Evolutionary conservation across 116 monocot genomes (phyloP), one percentile per base, ranked within the genome.

Genomic region (Trichopus zeylanicus): DNA sequence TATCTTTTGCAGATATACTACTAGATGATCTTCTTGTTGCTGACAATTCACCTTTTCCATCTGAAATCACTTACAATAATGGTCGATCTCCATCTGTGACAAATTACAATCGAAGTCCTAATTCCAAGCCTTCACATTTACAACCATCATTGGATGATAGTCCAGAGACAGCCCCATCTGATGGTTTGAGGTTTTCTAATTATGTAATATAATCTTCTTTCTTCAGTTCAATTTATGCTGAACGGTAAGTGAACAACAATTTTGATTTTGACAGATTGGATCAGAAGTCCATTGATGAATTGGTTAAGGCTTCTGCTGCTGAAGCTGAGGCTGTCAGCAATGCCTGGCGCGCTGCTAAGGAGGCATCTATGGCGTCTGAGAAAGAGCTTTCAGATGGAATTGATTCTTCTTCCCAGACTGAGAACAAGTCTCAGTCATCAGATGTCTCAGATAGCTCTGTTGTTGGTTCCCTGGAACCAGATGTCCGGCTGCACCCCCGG

Each of bases 1-100:
- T 55, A 55, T 55, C 22, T 16, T 51, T 49, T 69, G 64, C 84
- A 98, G 97, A 98, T 73, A 35, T 81, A 12, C 73, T 87, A 46
- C 87, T 97, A 24, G 84, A 64, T 32, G 97, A 87, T 82, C 63
- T 97, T 71, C 75, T 97, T 57, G 80, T 91, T 65, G 91, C 97
- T 15, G 97, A 98, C 46, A 88, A 88, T 79, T 73, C 88, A 32
- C 87, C 88, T 59, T 64, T 66, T 58, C 77, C 81, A 49, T 82
- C 79, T 57, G 97, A 98, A 65, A 73, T 77, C 15, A 69, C 55
- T 76, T 78, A 81, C 56, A 56, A 51, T 33, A 24, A 38, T 58
- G 67, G 71, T 28, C 70, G 59, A 55, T 61, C 46, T 15, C 61
- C 66, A 30, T 66, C 67, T 67, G 60, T 22, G n/a, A 38, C 66